Base-by-base conservation (phyloP, 352 stramenopile genomes). In the Blastocystis sp. region DNA sequence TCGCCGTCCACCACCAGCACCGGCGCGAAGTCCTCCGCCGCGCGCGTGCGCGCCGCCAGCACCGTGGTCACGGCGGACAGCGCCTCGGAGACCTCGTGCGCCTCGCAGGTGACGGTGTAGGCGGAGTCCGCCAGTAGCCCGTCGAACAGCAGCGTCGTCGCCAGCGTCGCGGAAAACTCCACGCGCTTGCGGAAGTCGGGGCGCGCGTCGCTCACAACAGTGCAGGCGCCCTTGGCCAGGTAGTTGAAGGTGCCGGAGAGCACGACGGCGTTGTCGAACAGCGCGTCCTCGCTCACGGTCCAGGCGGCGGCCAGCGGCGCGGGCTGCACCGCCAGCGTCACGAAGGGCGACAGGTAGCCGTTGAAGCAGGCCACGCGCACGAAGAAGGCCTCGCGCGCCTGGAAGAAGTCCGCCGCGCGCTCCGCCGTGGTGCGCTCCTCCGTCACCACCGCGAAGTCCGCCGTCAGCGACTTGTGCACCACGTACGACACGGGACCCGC, bases 1-100 rank as follows among this genome's bases (percentile, higher is more conserved):
- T 81, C 70, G 34, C 70, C 70, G 28, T 81, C 70, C 70, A 81
- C 70, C 59, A 81, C 40, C 52, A 81, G 48, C 52, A 40, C 38
- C 38, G 70, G 70, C 17, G 42, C 43, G 6, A 81, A 40, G 9
- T 81, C 70, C 6, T 19, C 40, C 38, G 69, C 40, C 11, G 69
- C 42, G n/a, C 24, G 21, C 45, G 70, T 81, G 1, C 45, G 42
- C 38, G 42, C 70, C n/a, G 70, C 24, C 9, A 63, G 34, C 43
- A 43, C 70, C 2, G 42, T 24, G 48, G 10, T 52, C 21, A 17
- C 28, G 28, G 28, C 28, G 21, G 7, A n/a, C 52, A 28, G 21
- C 19, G 24, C 70, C 17, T 11, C 52, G 10, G 45, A 43, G 0
- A 81, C 42, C 48, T 81, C 70, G 0, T 38, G 6, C 54, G 54